phyloP scores from a whole-genome alignment of 2,329 filamentous ascomycete genomes.

The Ophiocordyceps camponoti-rufipedis region DNA sequence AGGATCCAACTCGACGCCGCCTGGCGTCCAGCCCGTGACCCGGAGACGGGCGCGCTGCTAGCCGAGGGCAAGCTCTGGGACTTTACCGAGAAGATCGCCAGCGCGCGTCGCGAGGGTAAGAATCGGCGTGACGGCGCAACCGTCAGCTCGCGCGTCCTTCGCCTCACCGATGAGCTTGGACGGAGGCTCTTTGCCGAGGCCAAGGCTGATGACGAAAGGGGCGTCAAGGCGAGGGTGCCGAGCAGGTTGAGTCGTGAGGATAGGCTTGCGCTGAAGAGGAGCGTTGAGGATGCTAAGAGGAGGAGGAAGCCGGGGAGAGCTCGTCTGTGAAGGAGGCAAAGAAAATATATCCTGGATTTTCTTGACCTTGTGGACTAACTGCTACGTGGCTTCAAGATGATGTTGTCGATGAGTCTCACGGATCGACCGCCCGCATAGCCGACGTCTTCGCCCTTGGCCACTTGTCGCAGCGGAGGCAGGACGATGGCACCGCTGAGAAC shows the following conservation, averaged over 20 bases:
- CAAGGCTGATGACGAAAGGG: conserved; percentile 15
- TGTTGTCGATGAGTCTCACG: conserved; percentile 87
- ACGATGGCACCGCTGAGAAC: conserved; percentile 82
- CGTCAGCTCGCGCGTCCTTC: conserved; percentile 64
- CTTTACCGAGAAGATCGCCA: conserved; percentile 76
- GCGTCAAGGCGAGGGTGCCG: conserved; percentile 17
- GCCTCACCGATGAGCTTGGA: conserved; percentile 59
- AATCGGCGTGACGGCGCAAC: conserved; percentile 87
- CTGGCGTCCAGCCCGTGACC: conserved; percentile 56
- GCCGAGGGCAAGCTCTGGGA: conserved; percentile 72
- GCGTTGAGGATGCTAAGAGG: conserved; percentile 25
- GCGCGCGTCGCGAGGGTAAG: conserved; percentile 76
- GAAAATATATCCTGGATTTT: background rate
- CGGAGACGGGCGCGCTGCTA: conserved; percentile 37
- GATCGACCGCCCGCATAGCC: conserved; percentile 54
- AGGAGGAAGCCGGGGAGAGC: conserved; percentile 30
- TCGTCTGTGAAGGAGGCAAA: conserved; percentile 14
- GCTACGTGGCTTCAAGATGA: conserved; percentile 35
- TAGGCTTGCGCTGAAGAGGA: conserved; percentile 21
- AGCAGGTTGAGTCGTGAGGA: conserved; percentile 33
- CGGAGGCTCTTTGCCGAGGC: conserved; percentile 46
- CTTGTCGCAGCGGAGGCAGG: conserved; percentile 65
- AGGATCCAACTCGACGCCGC: conserved; percentile 52
- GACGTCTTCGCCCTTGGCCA: conserved; percentile 52
- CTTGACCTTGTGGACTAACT: no score